A percentile compares a stretch with the other conserved stretches of the same genome.
These are phyloP conservation scores for Tricholoma hemisulphureum DNA, from an alignment of 768 basidiomycete genomes.

Conservation along the genomic window DNA sequence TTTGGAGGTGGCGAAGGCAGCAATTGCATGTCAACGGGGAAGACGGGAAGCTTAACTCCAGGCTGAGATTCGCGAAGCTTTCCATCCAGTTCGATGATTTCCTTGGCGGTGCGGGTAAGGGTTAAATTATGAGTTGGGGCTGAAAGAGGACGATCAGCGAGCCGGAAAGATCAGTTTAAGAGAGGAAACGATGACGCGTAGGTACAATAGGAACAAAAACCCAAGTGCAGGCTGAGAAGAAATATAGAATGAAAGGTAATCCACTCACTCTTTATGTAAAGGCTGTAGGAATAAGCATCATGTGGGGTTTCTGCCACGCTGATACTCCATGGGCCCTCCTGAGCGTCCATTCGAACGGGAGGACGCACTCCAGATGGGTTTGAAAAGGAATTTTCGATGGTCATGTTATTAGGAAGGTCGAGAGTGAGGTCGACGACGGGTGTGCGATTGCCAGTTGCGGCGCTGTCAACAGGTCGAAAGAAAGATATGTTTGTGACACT, in stretches of 20 bases:
- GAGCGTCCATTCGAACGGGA: conserved; percentile 63
- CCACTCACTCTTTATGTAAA: conserved; percentile 88
- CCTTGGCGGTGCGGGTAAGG: conserved; percentile 71
- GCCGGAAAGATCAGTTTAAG: conserved; percentile 8
- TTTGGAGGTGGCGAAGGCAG: conserved; percentile 57
- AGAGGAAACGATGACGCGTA: not conserved
- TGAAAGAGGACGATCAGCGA: conserved; percentile 33
- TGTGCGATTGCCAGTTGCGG: conserved; percentile 4
- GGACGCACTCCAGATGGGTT: conserved; percentile 35
- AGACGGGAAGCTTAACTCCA: conserved; percentile 51
- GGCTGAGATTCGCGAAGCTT: conserved; percentile 72
- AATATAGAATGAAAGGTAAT: conserved; percentile 19
- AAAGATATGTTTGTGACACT: conserved; percentile 42
- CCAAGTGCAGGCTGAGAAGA: conserved; percentile 2
- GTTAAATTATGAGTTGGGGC: conserved; percentile 90
- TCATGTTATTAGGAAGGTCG: conserved; percentile 24
- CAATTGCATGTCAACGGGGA: conserved; percentile 58
- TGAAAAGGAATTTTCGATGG: conserved; percentile 19
- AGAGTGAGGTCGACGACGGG: conserved; percentile 15
- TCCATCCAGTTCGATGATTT: conserved; percentile 78
- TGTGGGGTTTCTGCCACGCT: conserved; percentile 85
- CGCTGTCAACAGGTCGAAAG: conserved; percentile 37
- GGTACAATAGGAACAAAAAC: not conserved
- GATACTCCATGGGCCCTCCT: conserved; percentile 85
- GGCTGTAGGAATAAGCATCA: conserved; percentile 68